These are phyloP conservation scores for Oryza punctata DNA, from an alignment of 176 grass and related monocot genomes.

Conservation along the genomic window DNA sequence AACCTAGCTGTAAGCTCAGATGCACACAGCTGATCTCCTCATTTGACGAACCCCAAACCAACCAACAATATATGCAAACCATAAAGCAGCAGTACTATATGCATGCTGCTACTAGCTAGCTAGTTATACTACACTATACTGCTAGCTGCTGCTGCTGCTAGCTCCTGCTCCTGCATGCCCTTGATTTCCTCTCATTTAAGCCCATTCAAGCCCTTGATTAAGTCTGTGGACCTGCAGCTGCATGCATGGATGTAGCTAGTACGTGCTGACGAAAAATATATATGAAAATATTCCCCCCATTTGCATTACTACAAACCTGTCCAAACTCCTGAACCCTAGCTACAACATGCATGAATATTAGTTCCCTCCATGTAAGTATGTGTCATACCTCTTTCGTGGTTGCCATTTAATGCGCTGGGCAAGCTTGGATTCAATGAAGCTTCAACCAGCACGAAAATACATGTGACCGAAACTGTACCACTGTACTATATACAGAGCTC, in stretches of 20 bases:
- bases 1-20: constrained; percentile 30
- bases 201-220: not conserved
- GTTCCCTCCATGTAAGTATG: constrained; percentile 14
- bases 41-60: not conserved
- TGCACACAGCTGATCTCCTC: not conserved
- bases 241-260: too few species aligned
- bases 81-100: not conserved
- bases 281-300: constrained; percentile 9
- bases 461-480: not conserved
- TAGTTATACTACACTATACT: too few species aligned
- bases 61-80: not conserved
- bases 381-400: constrained; percentile 65
- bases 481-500: not conserved
- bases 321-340: constrained; percentile 36
- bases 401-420: constrained; percentile 52
- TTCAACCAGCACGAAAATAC: not conserved
- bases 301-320: not conserved
- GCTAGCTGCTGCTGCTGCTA: not conserved
- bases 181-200: constrained; percentile 50
- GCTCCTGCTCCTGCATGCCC: not conserved
- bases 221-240: not conserved
- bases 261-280: too few species aligned
- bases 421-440: constrained; percentile 47
- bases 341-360: not conserved
- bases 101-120: too few species aligned